phyloP scores from a whole-genome alignment of 2,329 filamentous ascomycete genomes.

The Colletotrichum tanaceti region DNA sequence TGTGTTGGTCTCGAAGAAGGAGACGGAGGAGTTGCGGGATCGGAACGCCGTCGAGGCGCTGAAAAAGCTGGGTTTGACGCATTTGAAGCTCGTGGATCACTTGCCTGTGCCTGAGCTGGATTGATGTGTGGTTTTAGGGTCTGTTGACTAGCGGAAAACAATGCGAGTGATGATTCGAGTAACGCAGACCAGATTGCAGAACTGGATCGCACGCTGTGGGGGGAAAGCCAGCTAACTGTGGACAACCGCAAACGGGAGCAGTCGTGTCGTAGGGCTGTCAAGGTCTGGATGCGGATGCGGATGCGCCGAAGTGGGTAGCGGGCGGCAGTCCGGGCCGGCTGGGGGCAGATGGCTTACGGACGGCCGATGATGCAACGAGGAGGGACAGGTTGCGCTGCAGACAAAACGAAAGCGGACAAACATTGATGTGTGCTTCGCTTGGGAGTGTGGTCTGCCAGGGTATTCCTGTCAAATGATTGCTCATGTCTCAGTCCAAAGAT shows the following conservation, averaged over 20 bases:
- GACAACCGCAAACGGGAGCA: conserved; percentile 20
- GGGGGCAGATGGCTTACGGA: conserved; percentile 10
- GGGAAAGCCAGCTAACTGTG: conserved; percentile 6
- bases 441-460: neutral
- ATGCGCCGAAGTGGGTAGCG: neutral
- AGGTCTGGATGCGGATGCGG: conserved; percentile 9
- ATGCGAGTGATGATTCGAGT: neutral
- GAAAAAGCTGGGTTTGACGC: conserved; percentile 70
- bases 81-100: conserved; percentile 79
- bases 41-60: conserved; percentile 74
- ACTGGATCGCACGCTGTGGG: neutral
- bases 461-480: conserved; percentile 31
- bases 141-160: neutral
- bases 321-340: neutral
- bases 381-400: neutral
- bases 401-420: conserved; percentile 2
- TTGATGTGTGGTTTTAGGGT: conserved; percentile 7
- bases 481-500: conserved; percentile 27
- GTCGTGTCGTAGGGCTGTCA: conserved; percentile 22
- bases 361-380: neutral
- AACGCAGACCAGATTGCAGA: neutral
- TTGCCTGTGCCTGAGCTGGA: conserved; percentile 78
- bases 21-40: conserved; percentile 75
- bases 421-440: neutral
- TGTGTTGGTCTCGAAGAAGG: conserved; percentile 77